phyloP scores from a whole-genome alignment of 1,284 basidiomycete genomes.

The Pseudozyma sp. region DNA sequence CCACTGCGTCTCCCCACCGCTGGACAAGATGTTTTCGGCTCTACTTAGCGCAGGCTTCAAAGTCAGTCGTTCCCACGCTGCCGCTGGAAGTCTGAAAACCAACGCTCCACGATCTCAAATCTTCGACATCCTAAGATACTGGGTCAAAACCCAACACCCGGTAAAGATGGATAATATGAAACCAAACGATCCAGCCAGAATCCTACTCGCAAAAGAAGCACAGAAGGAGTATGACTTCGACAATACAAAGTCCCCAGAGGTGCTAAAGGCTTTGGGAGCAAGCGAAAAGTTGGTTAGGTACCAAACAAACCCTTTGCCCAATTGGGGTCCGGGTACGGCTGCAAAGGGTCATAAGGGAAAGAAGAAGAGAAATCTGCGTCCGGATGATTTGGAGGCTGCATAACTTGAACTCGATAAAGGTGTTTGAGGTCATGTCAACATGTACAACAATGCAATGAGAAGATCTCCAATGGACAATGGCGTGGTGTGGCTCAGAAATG shows the following conservation, averaged over 20 bases:
- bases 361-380: slow-evolving; percentile 49
- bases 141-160: slow-evolving; percentile 77
- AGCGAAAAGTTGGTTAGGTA: slow-evolving; percentile 74
- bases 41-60: slow-evolving; percentile 85
- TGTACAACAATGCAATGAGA: too few species aligned
- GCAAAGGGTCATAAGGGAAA: slow-evolving; percentile 60
- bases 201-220: slow-evolving; percentile 75
- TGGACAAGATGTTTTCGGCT: slow-evolving; percentile 76
- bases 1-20: slow-evolving; percentile 73
- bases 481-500: too few species aligned
- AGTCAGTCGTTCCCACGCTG: slow-evolving; percentile 90
- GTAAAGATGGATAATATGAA: slow-evolving; percentile 78
- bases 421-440: background rate
- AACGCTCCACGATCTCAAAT: slow-evolving; percentile 80
- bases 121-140: slow-evolving; percentile 85
- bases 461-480: too few species aligned
- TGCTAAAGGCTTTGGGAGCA: slow-evolving; percentile 33
- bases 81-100: slow-evolving; percentile 90
- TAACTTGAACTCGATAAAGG: too few species aligned
- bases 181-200: slow-evolving; percentile 75
- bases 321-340: slow-evolving; percentile 84
- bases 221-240: slow-evolving; percentile 45
- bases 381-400: slow-evolving; percentile 31
- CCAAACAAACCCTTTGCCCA: slow-evolving; percentile 86
- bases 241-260: slow-evolving; percentile 33